Base-by-base conservation (phyloP, 2,329 filamentous ascomycete genomes). In the Canariomyces notabilis region DNA sequence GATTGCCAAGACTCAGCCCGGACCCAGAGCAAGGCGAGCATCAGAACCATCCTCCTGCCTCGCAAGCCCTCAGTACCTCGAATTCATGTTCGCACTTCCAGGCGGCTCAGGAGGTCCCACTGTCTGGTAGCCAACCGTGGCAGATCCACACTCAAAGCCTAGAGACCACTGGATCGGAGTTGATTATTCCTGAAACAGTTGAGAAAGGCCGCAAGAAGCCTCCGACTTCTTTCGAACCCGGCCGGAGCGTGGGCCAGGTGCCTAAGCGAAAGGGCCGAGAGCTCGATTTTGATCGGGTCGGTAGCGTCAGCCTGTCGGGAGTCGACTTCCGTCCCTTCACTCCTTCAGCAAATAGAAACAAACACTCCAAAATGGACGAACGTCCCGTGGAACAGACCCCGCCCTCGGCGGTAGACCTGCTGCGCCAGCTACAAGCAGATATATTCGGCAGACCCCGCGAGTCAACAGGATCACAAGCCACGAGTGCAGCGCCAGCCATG, bases 401-500 rank as follows among this genome's bases (percentile, higher is more conserved):
- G 32, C 42, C 8, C 18, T 56, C 54, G n/a, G 53, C 46, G 15
- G 42, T 47, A 3, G 55, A 56, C 2, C 39, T 39, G 29, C 22
- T 55, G 8, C 49, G 37, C 35, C 31, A 46, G 18, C 6, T 54
- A 16, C 42, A 36, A 7, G 45, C 37, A 2, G n/a, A 44, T 2
- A 23, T 52, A 4, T 49, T 55, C 21, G 40, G 43, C 20, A 19
- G 22, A 12, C 37, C 36, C 1, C 15, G 31, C n/a, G 40, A 22
- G 3, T n/a, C 18, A 7, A 12, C 7, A 18, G 15, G 26, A 19
- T 12, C 38, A 12, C 15, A 14, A 6, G 37, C 35, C 33, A 20
- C 34, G 12, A 34, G 15, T 22, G 11, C 18, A 5, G 32, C 42
- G 23, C 31, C 36, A 2, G 31, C 37, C 14, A 6, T 47, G 11